phyloP scores from a whole-genome alignment of 306 rosid species.

The Potentilla sterilis region DNA sequence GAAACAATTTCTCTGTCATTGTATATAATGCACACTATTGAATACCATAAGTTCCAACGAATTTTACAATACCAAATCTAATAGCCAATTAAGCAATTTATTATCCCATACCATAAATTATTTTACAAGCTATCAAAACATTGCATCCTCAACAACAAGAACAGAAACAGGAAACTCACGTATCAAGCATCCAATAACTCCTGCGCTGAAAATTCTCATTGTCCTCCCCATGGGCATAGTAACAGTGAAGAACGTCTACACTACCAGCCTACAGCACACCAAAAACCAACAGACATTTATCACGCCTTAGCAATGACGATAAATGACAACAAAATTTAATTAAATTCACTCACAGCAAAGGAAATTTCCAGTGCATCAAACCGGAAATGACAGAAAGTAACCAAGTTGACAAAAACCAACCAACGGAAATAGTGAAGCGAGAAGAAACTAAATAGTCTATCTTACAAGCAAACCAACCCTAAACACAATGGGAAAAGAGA shows the following conservation, averaged over 20 bases:
- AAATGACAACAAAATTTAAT: not conserved
- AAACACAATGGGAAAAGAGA: not conserved
- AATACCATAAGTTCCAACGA: not conserved
- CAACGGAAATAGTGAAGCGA: not conserved
- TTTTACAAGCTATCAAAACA: not conserved
- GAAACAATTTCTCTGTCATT: not conserved
- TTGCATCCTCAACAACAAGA: not conserved
- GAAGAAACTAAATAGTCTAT: not conserved
- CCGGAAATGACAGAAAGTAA: conserved; percentile 2
- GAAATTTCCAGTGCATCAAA: conserved; percentile 13
- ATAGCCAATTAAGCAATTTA: not conserved
- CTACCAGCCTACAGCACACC: conserved; percentile 51
- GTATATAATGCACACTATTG: not conserved
- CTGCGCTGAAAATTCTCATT: conserved; percentile 64
- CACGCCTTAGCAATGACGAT: conserved; percentile 16
- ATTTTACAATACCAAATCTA: not conserved
- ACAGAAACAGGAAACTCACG: conserved; percentile 38
- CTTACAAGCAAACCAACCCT: not conserved
- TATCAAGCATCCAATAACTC: conserved; percentile 83
- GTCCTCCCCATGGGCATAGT: conserved; percentile 83
- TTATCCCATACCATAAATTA: not conserved
- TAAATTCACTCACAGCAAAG: not conserved
- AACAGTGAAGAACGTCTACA: conserved; percentile 67
- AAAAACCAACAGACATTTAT: conserved; percentile 18
- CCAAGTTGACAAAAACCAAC: conserved; percentile 4